Percentiles rank a stretch among this genome's conserved stretches.
phyloP scores from a whole-genome alignment of 1,284 basidiomycete species.

The Mrakiaceae sp. region DNA sequence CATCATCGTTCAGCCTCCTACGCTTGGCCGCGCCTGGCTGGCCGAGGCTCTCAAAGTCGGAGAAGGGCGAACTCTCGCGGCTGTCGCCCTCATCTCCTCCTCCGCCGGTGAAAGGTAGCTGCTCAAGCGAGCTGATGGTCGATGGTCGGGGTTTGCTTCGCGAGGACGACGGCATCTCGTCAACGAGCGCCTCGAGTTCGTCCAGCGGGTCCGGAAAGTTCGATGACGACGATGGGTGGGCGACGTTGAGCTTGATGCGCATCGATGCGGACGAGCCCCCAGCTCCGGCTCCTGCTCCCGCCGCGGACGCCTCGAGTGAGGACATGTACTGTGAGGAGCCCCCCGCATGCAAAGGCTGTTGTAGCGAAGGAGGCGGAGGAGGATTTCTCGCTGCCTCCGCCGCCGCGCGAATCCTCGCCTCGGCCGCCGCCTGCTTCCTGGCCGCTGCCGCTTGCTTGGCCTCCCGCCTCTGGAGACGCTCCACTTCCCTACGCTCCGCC shows the following conservation, averaged over 20 bases:
- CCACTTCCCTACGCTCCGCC: not conserved
- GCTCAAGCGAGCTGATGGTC: not conserved
- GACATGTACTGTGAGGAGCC: not conserved
- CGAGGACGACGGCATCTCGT: not conserved
- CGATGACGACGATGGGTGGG: not conserved
- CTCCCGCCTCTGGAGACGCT: too few species aligned
- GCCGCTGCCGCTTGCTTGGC: not conserved
- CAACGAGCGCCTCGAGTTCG: not conserved
- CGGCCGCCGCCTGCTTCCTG: conserved; percentile 7
- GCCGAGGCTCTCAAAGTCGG: conserved; percentile 9
- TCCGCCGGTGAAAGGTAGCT: not conserved
- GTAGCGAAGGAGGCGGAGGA: not conserved
- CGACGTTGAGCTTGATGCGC: not conserved
- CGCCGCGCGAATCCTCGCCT: not conserved
- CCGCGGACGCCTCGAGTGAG: not conserved
- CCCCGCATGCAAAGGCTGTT: not conserved
- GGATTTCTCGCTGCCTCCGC: conserved; percentile 1
- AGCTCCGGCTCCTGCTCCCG: not conserved
- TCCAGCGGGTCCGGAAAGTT: not conserved
- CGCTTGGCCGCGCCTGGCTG: not conserved
- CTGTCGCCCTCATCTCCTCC: not conserved
- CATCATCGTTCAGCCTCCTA: not conserved
- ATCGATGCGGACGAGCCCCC: not conserved
- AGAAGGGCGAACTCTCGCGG: not conserved
- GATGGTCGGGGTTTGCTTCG: not conserved